Evolutionary conservation across 2,329 filamentous ascomycete genomes (phyloP).

Genomic region (Botryotinia narcissicola): DNA sequence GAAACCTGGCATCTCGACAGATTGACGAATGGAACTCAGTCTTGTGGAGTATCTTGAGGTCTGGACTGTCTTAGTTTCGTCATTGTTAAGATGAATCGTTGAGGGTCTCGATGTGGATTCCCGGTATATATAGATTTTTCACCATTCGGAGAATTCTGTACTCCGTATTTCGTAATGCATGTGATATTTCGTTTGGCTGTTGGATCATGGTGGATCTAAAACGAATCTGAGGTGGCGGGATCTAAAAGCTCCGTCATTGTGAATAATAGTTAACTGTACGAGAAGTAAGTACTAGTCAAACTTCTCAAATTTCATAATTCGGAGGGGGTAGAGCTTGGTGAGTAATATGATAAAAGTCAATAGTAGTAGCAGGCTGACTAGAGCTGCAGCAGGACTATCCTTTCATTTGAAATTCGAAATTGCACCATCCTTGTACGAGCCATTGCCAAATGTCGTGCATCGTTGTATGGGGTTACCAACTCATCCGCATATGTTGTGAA

Average conservation of each 20-base stretch:
- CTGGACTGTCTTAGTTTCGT: not conserved
- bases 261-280: not conserved
- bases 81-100: constrained; percentile 1
- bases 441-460: not conserved
- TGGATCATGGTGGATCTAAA: not conserved
- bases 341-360: not conserved
- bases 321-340: not conserved
- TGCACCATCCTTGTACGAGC: not conserved
- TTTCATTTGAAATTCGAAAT: not conserved
- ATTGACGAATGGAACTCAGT: not conserved
- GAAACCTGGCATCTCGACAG: not conserved
- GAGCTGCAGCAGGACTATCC: not conserved
- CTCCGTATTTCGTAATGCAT: not conserved
- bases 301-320: not conserved
- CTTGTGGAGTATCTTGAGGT: not conserved
- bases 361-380: not conserved
- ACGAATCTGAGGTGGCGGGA: not conserved
- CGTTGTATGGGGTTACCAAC: not conserved
- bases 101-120: not conserved
- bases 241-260: not conserved
- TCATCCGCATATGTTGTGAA: constrained; percentile 3
- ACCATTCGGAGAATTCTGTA: not conserved
- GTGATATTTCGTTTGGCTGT: not conserved
- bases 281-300: not conserved
- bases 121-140: not conserved